Evolutionary conservation across 345 rosid genomes (phyloP).

Genomic region (Carallia brachiata): DNA sequence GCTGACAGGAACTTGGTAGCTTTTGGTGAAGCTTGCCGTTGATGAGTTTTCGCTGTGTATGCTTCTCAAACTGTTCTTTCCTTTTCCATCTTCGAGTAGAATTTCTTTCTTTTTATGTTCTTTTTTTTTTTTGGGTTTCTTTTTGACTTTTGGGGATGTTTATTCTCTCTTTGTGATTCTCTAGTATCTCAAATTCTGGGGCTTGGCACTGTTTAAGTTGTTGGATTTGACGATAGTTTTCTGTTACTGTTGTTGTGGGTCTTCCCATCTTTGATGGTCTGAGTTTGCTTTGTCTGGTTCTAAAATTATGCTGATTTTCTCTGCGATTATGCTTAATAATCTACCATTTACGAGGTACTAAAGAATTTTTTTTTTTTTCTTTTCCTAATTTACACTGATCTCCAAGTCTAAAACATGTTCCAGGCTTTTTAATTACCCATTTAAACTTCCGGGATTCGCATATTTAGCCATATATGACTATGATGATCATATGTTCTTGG

Average conservation of each 20-base stretch:
- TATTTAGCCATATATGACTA: too few relatives aligned
- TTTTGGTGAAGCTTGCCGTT: constrained; percentile 4
- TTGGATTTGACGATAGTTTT: constrained; percentile 25
- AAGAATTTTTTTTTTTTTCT: background rate
- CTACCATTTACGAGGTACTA: background rate
- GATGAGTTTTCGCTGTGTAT: constrained; percentile 9
- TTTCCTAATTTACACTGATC: background rate
- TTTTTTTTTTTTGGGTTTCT: background rate
- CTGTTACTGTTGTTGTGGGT: constrained; percentile 10
- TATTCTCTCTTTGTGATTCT: constrained; percentile 8
- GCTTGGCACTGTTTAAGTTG: constrained; percentile 19
- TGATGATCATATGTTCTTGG: background rate
- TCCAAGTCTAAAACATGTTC: too few relatives aligned
- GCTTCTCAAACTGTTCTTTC: constrained; percentile 21
- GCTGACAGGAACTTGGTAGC: constrained; percentile 29
- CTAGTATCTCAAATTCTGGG: constrained; percentile 1
- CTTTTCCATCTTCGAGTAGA: constrained; percentile 1
- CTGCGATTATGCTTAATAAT: background rate
- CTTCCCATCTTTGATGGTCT: constrained; percentile 2
- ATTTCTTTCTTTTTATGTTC: background rate
- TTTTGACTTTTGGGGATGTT: background rate
- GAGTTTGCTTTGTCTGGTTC: background rate
- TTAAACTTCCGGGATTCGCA: too few relatives aligned
- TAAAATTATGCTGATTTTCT: constrained; percentile 12
- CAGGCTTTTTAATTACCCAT: too few relatives aligned